These are phyloP conservation scores for Wickerhamomyces sp. DNA, from an alignment of 1,139 yeast genomes.

Conservation along the genomic window DNA sequence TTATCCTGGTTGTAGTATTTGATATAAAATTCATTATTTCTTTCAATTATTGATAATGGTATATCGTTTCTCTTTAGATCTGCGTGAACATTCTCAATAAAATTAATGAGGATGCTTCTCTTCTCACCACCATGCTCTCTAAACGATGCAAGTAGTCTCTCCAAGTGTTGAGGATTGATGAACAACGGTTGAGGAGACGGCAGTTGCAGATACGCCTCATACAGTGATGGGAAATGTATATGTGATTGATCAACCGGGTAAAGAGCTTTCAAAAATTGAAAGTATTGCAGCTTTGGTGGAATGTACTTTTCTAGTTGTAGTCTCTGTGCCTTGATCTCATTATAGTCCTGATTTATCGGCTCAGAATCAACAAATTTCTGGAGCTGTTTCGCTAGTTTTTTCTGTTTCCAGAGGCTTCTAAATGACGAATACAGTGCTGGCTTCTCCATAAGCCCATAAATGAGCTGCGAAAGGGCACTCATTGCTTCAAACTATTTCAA, in stretches of 20 bases:
- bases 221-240: conserved; percentile 31
- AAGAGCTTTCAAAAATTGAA: conserved; percentile 31
- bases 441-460: background rate
- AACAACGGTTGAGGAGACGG: conserved; percentile 35
- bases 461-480: background rate
- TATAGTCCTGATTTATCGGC: conserved; percentile 3
- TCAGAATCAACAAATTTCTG: background rate
- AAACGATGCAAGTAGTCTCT: conserved; percentile 33
- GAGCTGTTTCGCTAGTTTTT: background rate
- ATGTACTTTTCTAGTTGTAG: background rate
- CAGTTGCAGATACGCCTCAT: conserved; percentile 31
- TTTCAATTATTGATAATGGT: conserved; percentile 10
- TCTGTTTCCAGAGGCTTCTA: background rate
- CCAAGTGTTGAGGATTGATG: conserved; percentile 34
- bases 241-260: conserved; percentile 29
- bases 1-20: conserved; percentile 8
- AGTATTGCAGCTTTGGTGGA: conserved; percentile 5
- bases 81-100: conserved; percentile 1
- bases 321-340: background rate
- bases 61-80: conserved; percentile 7
- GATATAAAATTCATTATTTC: conserved; percentile 6
- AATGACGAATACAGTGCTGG: background rate
- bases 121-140: conserved; percentile 15
- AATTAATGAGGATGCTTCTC: conserved; percentile 6
- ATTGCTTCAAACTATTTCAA: background rate